Conservation (phyloP, 768 basidiomycete genomes). For the Pilatotrama ljubarskyi region DNA sequence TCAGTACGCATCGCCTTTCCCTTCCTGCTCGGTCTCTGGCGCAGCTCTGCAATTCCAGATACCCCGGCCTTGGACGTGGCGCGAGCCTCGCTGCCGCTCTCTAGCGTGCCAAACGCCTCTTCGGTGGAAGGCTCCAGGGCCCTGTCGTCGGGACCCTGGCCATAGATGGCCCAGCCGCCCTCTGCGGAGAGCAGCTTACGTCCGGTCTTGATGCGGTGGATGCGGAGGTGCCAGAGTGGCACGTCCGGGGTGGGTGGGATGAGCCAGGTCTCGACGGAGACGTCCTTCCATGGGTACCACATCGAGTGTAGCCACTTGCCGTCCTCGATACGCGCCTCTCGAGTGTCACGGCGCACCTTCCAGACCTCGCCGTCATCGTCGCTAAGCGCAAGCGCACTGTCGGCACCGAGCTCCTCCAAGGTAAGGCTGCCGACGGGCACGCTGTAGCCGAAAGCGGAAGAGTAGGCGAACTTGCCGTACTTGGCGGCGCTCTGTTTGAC, state of each 20-base stretch:
- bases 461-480: conserved; percentile 78
- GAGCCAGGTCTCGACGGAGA: conserved; percentile 74
- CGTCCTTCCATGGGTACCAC: conserved; percentile 77
- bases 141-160: conserved; percentile 60
- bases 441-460: conserved; percentile 75
- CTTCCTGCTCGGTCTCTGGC: conserved; percentile 29
- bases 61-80: conserved; percentile 62
- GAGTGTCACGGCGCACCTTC: conserved; percentile 64
- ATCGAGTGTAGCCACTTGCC: conserved; percentile 58
- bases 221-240: conserved; percentile 68
- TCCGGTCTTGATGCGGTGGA: conserved; percentile 59
- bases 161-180: conserved; percentile 71
- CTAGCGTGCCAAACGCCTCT: conserved; percentile 48
- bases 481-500: conserved; percentile 79
- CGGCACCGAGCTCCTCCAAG: conserved; percentile 70
- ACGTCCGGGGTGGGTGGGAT: conserved; percentile 58
- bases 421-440: conserved; percentile 63
- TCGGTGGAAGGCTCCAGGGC: conserved; percentile 50
- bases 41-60: conserved; percentile 58
- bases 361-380: conserved; percentile 73
- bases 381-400: conserved; percentile 69
- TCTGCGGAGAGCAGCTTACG: conserved; percentile 60
- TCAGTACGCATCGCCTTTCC: conserved; percentile 61
- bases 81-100: conserved; percentile 48
- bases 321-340: conserved; percentile 56